Conservation (phyloP, 176 grass and related monocot species). For the Saccharum spontaneum region DNA sequence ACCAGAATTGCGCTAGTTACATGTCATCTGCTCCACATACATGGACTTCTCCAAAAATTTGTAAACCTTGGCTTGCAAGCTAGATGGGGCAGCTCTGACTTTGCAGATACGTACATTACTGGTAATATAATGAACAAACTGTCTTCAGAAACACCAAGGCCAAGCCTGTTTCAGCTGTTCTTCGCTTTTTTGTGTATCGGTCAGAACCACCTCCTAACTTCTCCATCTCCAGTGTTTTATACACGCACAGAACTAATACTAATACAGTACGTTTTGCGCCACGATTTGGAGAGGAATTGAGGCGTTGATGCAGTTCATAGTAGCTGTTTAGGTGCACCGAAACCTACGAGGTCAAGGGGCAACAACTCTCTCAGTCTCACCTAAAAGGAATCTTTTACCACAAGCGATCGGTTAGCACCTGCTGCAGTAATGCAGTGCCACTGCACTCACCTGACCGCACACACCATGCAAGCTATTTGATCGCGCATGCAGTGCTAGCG, state of each 20-base stretch:
- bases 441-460: background rate
- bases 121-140: background rate
- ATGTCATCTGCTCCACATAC: conserved; percentile 27
- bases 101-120: background rate
- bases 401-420: conserved; percentile 42
- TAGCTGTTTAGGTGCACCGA: conserved; percentile 58
- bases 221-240: background rate
- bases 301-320: conserved; percentile 4
- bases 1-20: conserved; percentile 13
- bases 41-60: background rate
- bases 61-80: conserved; percentile 18
- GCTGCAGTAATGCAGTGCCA: conserved; percentile 1
- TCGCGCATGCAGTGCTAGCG: background rate
- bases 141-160: background rate
- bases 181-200: background rate
- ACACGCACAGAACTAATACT: background rate
- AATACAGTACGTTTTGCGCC: background rate
- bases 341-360: conserved; percentile 28
- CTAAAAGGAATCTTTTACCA: conserved; percentile 57
- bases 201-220: background rate
- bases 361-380: conserved; percentile 48
- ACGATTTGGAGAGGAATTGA: background rate
- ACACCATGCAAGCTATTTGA: conserved; percentile 28
- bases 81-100: background rate
- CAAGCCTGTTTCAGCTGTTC: background rate